Base-by-base conservation (phyloP, 106 monocot species). In the Platanthera zijinensis region DNA sequence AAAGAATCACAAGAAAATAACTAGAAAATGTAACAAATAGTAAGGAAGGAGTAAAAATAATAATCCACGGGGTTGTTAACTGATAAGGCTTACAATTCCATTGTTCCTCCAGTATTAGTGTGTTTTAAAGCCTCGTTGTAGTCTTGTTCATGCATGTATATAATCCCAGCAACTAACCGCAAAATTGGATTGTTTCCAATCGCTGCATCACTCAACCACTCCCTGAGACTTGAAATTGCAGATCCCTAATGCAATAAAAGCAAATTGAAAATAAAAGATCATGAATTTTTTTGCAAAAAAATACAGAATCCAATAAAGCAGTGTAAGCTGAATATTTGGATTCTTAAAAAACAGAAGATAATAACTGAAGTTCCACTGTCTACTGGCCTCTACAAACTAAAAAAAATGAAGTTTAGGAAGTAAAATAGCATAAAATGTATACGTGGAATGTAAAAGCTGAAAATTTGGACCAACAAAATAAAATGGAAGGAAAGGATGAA, bases 71-170 rank as follows among this genome's bases (percentile, higher is more conserved):
- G 15, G 39, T 51, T 1, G 50, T 25, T 25, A 79, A 8, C n/a
- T 62, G 28, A 62, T 50, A 50, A 3, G 6, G 83, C 91, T 84
- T 73, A 99, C 97, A 94, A 73, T 59, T 99, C 97, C 94, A 99
- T 86, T 53, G 94, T 91, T 77, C 91, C 94, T 51, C 91, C 94
- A 79, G 97, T 83, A 61, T 94, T 87, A 11, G 97, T 94, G 64
- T 99, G 85, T 82, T 92, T 94, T 39, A 94, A 84, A 69, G 94
- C 97, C 83, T 99, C 97, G 52, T 79, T 90, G 63, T 94, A 94
- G 82, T 94, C 89, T 67, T 88, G 84, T 78, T 97, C 97, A 78
- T 97, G 89, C 94, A 86, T 86, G 75, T 86, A 97, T 78, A 97
- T 88, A 61, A 87, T 97, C 50, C 97, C 97, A 54, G 91, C 91